Conservation (phyloP, 2,329 filamentous ascomycete species). For the Hypoxylon sp. region DNA sequence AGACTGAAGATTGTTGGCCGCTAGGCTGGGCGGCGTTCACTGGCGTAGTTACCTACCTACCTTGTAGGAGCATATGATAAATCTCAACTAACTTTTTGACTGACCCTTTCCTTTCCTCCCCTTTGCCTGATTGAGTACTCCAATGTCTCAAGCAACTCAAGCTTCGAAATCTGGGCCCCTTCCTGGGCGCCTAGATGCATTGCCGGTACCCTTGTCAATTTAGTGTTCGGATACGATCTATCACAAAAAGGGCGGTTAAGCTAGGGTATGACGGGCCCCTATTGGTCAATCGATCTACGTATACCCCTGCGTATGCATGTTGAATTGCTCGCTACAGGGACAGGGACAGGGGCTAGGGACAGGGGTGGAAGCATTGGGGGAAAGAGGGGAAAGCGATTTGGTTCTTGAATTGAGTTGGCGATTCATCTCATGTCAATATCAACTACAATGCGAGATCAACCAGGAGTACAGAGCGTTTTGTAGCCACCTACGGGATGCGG, state of each 20-base stretch:
- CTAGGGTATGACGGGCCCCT: background rate
- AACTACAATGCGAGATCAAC: constrained; percentile 10
- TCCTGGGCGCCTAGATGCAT: background rate
- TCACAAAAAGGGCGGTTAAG: constrained; percentile 28
- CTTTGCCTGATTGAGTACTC: background rate
- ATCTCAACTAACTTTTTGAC: background rate
- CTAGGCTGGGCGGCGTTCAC: constrained; percentile 17
- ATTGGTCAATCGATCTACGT: constrained; percentile 20
- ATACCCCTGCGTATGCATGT: constrained; percentile 13
- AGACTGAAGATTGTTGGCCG: constrained; percentile 17
- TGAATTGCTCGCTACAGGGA: constrained; percentile 21
- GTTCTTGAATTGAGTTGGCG: background rate
- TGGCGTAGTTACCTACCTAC: background rate
- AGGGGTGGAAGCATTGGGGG: background rate
- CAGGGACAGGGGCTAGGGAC: background rate
- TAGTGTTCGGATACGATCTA: constrained; percentile 11
- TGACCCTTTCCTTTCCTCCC: background rate
- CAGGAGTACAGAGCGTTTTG: background rate
- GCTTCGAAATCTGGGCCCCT: background rate
- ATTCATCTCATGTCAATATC: background rate
- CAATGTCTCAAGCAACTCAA: background rate
- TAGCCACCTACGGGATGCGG: constrained; percentile 1
- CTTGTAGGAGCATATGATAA: background rate
- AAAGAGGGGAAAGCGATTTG: constrained; percentile 1
- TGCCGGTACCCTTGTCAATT: constrained; percentile 8